Evolutionary conservation across 1,284 basidiomycete species (phyloP), one percentile per base, ranked within the genome.

Genomic region (Cerioporus squamosus): DNA sequence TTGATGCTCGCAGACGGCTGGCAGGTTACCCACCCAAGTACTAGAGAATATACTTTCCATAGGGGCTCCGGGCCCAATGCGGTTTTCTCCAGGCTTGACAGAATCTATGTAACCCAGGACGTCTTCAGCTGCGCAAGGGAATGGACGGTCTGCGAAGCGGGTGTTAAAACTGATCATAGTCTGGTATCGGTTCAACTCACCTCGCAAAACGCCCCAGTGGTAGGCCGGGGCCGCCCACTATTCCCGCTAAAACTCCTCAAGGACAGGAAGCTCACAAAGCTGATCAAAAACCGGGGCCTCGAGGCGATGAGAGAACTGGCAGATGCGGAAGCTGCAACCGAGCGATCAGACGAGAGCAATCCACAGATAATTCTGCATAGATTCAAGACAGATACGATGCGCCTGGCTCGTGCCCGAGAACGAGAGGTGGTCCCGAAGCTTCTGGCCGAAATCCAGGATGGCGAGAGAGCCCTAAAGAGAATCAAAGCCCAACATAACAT

Each of bases 1-100:
- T 50, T 57, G 0, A 44, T 51, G 44, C 2, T 79, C 0, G 14
- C 22, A 1, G 76, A 81, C 55, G 73, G 76, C 7, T 79, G 79
- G 79, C 33, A 75, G 26, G 3, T 53, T 0, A 66, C 62, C 1
- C 56, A 72, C 70, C 75, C 77, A 0, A 55, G 49, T 1, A 57
- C 29, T 0, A 61, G 56, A 38, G 58, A 24, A 0, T 80, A 66
- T 64, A 73, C 76, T 0, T 39, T 55, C 1, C 68, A 74, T 36
- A 29, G 48, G 4, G 40, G 46, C 0, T 52, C 55, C 1, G 53
- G 59, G 2, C n/a, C 5, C 15, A 2, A 2, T 57, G 64, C 24
- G 58, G 64, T 15, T 3, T 31, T 31, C n/a, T 77, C 77, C 0
- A 38, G 76, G 1, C 67, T 80, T 0, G 77, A 81, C 64, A 22